Conservation (phyloP, 352 stramenopile species). For the Globisporangium cystogenes region DNA sequence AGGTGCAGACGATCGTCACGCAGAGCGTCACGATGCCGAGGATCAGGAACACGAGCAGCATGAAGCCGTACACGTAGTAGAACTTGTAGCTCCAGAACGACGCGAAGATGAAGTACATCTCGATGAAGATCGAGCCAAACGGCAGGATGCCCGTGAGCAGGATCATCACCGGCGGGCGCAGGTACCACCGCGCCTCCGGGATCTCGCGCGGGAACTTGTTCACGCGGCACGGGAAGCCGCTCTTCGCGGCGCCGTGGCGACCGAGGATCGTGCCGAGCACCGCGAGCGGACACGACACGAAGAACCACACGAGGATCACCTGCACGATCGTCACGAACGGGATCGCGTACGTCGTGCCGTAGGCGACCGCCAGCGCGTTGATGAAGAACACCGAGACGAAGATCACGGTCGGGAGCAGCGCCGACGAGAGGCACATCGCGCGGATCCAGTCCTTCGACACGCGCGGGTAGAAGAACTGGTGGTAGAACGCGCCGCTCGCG, state of each 20-base stretch:
- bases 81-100: constrained; percentile 99
- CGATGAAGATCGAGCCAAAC: constrained; percentile 99
- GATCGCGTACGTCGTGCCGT: constrained; percentile 84
- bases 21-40: constrained; percentile 97
- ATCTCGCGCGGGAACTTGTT: constrained; percentile 96
- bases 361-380: constrained; percentile 76
- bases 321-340: constrained; percentile 84
- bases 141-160: constrained; percentile 95
- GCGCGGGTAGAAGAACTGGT: constrained; percentile 91
- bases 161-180: constrained; percentile 87
- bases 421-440: constrained; percentile 80
- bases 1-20: constrained; percentile 98
- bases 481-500: constrained; percentile 86
- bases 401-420: constrained; percentile 66
- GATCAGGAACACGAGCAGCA: constrained; percentile 98
- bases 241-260: constrained; percentile 89
- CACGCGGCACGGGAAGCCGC: constrained; percentile 88
- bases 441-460: constrained; percentile 89
- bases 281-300: constrained; percentile 95
- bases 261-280: constrained; percentile 97
- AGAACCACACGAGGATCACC: constrained; percentile 96
- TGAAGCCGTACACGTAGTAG: constrained; percentile 99
- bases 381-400: constrained; percentile 89
- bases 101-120: constrained; percentile 99
- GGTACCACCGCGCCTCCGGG: constrained; percentile 73